A percentile compares a stretch with the other conserved stretches of the same genome.
These are phyloP conservation scores for Xylariaceae sp. DNA, from an alignment of 2,329 filamentous ascomycete species.

Conservation along the genomic window DNA sequence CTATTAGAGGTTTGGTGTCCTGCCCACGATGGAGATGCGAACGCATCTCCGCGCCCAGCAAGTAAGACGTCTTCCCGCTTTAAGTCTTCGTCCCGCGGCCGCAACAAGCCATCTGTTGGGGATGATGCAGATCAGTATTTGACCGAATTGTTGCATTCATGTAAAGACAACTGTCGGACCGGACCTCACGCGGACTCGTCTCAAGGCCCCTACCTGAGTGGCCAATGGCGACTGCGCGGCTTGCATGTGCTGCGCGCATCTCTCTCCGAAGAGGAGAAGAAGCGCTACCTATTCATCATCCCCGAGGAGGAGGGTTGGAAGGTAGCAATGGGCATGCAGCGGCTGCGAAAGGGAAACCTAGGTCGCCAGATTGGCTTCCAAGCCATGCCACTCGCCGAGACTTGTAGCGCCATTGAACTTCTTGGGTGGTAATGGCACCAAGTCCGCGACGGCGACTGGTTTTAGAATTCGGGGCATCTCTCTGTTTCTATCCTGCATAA, in stretches of 20 bases:
- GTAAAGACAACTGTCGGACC: conserved; percentile 58
- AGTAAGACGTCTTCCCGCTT: conserved; percentile 44
- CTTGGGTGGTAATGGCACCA: conserved; percentile 45
- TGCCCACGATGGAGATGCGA: conserved; percentile 49
- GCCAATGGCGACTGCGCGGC: conserved; percentile 50
- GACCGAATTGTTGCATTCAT: conserved; percentile 56
- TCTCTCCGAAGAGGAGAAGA: conserved; percentile 60
- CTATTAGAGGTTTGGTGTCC: conserved; percentile 82
- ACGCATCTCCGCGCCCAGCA: conserved; percentile 41
- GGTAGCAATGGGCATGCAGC: conserved; percentile 56
- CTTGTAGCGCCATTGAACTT: conserved; percentile 51
- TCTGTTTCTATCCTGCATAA: too few relatives aligned
- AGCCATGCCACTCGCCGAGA: conserved; percentile 50
- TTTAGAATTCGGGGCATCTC: too few relatives aligned
- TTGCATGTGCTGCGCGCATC: conserved; percentile 60
- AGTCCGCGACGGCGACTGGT: too few relatives aligned
- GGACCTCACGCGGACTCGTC: conserved; percentile 42
- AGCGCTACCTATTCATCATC: conserved; percentile 60
- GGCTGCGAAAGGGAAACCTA: conserved; percentile 55
- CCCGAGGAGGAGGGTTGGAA: conserved; percentile 64
- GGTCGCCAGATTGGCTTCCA: conserved; percentile 55
- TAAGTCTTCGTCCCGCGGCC: conserved; percentile 45
- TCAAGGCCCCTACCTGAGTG: conserved; percentile 45
- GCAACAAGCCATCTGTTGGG: conserved; percentile 49
- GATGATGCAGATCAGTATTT: conserved; percentile 65